Evolutionary conservation across 1,139 yeast species (phyloP), one percentile per base, ranked within the genome.

Genomic region (Kodamaea derodonti): DNA sequence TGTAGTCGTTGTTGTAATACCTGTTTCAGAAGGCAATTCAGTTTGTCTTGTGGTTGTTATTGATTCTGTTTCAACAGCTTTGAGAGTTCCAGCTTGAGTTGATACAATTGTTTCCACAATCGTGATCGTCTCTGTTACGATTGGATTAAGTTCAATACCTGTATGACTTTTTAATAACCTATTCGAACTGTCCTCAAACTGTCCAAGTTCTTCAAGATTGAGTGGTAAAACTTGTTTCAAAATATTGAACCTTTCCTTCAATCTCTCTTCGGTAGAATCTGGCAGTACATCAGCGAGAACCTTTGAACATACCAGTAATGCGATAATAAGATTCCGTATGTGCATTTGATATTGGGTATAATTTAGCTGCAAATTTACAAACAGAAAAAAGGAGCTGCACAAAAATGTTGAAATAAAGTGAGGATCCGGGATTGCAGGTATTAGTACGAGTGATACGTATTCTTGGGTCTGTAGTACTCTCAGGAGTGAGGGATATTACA

Each of bases 181-280:
- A 20, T 11, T 20, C 23, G n/a, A n/a, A n/a, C n/a, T n/a, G n/a
- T 17, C 24, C 25, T 25, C 29, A 25, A 29, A 31, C 24, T 35
- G 32, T 25, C 20, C 25, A 13, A 35, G 27, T 17, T 31, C 25
- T n/a, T 24, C 23, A 35, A 35, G 28, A 38, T 43, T 25, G 16
- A 37, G 37, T 16, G 38, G 40, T 27, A 40, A 22, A 10, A 30
- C 36, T 34, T 29, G 41, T 20, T 40, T 39, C 25, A 43, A 27
- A n/a, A 36, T 40, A 13, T 38, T 36, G 20, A 43, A 29, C 24
- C 41, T 40, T 15, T 40, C 44, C 17, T 25, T 40, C 20, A 43
- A 32, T 27, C 42, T 27, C 14, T 13, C 26, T 24, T 24, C 7
- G 14, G 26, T 6, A 7, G 22, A 7, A 7, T 18, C 22, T 18